Base-by-base conservation (phyloP, 495 filamentous ascomycete genomes). In the Pyronema omphalodes region DNA sequence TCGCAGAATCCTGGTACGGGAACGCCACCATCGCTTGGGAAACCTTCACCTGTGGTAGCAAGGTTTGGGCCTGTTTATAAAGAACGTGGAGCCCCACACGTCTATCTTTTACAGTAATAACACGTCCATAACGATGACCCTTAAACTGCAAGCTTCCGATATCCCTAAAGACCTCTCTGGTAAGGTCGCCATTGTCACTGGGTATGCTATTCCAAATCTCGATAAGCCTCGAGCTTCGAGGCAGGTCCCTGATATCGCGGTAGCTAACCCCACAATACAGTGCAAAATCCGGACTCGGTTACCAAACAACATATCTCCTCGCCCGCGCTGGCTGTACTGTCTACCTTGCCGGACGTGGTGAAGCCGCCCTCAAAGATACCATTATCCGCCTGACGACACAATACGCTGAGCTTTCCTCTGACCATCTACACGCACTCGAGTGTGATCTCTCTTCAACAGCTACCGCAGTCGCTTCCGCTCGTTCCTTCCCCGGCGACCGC, bases 121-220 rank as follows among this genome's bases (percentile, higher is more conserved):
- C 23, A 29, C 23, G 23, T 41, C 39, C 39, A 12, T 17, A 41
- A 47, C 9, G 3, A 47, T 47, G 44, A 2, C 44, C 3, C 44
- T 19, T 3, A n/a, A 19, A n/a, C 23, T 47, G 3, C 11, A 15
- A n/a, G n/a, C 48, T 19, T 33, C 9, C 14, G 55, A 62, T 35
- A 37, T 62, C 39, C 59, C 60, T 19, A 41, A 29, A 29, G 23
- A 58, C 44, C 60, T 62, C 33, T 52, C 41, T 15, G 60, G 59
- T 8, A 62, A 62, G 51, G 53, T 53, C 39, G 60, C 60, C 18
- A 57, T 62, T 0, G 55, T 62, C 9, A 62, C 60, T 7, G 60
- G 60, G 58, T 60, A 18, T 19, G 14, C 3, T 12, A 29, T 40
- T 36, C 7, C 18, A 8, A 37, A 14, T 9, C 37, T 18, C 23